Conservation (phyloP, 208 protist species). For the Leishmania tropica region DNA sequence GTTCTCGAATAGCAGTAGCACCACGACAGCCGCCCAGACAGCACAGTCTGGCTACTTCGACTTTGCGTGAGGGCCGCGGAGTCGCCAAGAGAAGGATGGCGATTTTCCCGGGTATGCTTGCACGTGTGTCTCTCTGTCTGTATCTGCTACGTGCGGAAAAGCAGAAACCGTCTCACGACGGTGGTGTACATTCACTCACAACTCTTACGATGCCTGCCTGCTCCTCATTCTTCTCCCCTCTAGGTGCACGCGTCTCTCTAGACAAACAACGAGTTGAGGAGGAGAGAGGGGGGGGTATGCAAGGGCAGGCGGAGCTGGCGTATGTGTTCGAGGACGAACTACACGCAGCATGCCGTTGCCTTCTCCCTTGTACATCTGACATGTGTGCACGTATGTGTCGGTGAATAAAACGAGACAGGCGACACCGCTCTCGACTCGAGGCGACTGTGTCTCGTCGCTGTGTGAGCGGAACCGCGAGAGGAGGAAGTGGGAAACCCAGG, state of each 20-base stretch:
- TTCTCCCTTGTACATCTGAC: background rate
- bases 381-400: background rate
- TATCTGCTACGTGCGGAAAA: background rate
- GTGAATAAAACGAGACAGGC: no score
- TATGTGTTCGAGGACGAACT: background rate
- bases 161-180: no score
- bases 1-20: constrained; percentile 3
- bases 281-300: background rate
- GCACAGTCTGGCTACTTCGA: constrained; percentile 29
- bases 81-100: background rate
- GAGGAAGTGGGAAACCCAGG: background rate
- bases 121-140: background rate
- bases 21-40: constrained; percentile 6
- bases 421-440: background rate
- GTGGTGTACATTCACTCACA: background rate
- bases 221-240: background rate
- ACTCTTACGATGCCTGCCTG: background rate
- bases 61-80: constrained; percentile 8
- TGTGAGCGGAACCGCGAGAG: background rate
- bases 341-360: background rate
- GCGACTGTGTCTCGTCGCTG: no score
- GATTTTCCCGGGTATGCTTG: background rate
- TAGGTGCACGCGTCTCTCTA: background rate
- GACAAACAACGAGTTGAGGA: background rate
- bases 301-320: background rate